Evolutionary conservation across 352 stramenopile genomes (phyloP), one percentile per base, ranked within the genome.

Genomic region (Phytophthora litchii): DNA sequence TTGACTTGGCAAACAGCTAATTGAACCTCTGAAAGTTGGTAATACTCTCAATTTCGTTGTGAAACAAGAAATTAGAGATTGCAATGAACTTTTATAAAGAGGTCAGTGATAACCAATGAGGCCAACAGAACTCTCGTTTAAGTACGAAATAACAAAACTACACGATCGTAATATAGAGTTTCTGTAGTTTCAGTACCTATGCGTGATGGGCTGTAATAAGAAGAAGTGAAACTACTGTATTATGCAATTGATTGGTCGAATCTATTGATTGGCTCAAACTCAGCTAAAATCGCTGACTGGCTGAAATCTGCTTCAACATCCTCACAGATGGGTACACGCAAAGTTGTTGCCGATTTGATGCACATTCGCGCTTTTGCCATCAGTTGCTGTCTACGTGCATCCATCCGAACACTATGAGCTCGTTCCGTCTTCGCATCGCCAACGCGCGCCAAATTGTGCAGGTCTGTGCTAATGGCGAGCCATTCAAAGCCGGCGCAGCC

Each of bases 401-500:
- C 23, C 23, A 27, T 27, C 23, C 23, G 9, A 16, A 17, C 42
- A 13, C 45, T 35, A 92, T 92, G 80, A 90, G 78, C 61, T 80
- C 74, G 21, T 92, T 88, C 71, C 83, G 76, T 45, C 72, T 92
- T 19, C 78, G 75, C 53, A 80, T 92, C 51, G 53, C 37, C 31
- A 86, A 88, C 68, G 80, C 80, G 36, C 52, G 62, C 43, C 70
- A 92, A 66, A 76, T 92, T 48, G 83, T 92, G 20, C 83, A 92
- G 70, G 80, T 92, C 40, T 91, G 80, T 60, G 70, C 54, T 29
- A 50, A 86, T 41, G 67, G 70, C 35, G 83, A 92, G 52, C 68
- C 48, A 12, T 84, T 87, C 67, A 92, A 92, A 69, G 55, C 69
- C 44, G 83, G 83, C 53, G 58, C 59, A 9, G 77, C 78, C 17